phyloP scores from a whole-genome alignment of 169 alveolate species.

The Eimeria acervulina region DNA sequence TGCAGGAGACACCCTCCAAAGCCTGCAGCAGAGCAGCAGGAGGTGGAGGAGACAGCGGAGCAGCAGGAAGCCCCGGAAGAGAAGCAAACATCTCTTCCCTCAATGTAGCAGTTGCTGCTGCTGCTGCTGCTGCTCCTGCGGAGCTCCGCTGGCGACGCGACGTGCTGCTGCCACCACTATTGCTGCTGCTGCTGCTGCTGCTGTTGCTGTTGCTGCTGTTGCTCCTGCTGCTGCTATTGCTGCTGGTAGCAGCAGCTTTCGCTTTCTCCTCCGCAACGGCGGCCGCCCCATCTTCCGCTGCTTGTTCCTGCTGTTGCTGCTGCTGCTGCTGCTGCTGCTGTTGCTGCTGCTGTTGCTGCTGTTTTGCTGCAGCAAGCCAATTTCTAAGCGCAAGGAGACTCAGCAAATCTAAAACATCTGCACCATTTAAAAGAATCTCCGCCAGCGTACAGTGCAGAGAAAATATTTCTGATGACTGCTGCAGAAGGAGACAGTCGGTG shows the following conservation, averaged over 20 bases:
- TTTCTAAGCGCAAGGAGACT: constrained; percentile 80
- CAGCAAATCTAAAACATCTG: constrained; percentile 87
- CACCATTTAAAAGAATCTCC: constrained; percentile 92
- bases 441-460: constrained; percentile 92
- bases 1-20: constrained; percentile 27
- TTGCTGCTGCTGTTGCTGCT: constrained; percentile 70
- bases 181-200: constrained; percentile 31
- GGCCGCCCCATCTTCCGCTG: no score
- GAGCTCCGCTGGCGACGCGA: constrained; percentile 20
- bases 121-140: constrained; percentile 35
- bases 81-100: neutral
- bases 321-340: constrained; percentile 53
- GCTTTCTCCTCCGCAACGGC: no score
- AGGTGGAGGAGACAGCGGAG: constrained; percentile 15
- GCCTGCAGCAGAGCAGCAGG: constrained; percentile 59
- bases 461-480: constrained; percentile 90
- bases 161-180: neutral
- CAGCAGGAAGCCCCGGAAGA: constrained; percentile 28
- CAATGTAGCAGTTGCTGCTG: constrained; percentile 35
- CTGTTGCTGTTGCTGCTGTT: neutral
- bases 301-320: neutral
- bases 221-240: neutral
- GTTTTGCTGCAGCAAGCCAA: neutral
- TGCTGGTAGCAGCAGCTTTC: no score
- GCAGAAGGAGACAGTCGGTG: neutral